Conservation (phyloP, 306 rosid genomes). For the Ceratonia siliqua region DNA sequence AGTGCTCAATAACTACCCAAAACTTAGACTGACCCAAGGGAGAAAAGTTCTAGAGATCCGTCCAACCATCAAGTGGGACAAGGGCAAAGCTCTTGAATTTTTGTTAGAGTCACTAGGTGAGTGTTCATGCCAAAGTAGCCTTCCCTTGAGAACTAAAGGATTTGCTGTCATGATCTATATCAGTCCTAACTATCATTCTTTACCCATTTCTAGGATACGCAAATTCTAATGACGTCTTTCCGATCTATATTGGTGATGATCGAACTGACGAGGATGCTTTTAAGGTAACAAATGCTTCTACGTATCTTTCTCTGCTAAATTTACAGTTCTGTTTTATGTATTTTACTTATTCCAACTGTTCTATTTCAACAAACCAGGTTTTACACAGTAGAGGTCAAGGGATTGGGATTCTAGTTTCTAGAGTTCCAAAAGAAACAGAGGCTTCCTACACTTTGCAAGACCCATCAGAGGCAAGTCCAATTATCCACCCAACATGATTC, state of each 20-base stretch:
- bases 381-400: slow-evolving; percentile 73
- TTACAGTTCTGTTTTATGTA: neutral
- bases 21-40: slow-evolving; percentile 74
- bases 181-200: slow-evolving; percentile 6
- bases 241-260: slow-evolving; percentile 92
- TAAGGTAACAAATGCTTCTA: slow-evolving; percentile 52
- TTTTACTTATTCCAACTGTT: neutral
- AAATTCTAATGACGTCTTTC: slow-evolving; percentile 69
- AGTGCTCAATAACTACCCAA: slow-evolving; percentile 76
- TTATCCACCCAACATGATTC: neutral
- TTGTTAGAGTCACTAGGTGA: slow-evolving; percentile 76
- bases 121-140: neutral
- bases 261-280: slow-evolving; percentile 94
- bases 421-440: slow-evolving; percentile 74
- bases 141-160: neutral
- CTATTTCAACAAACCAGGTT: slow-evolving; percentile 46
- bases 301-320: neutral
- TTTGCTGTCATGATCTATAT: neutral
- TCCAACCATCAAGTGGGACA: slow-evolving; percentile 96
- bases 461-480: slow-evolving; percentile 73
- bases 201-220: slow-evolving; percentile 55
- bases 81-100: slow-evolving; percentile 89
- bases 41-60: slow-evolving; percentile 88
- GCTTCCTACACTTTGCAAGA: slow-evolving; percentile 88
- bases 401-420: slow-evolving; percentile 86